Evolutionary conservation across 2,329 filamentous ascomycete genomes (phyloP), one percentile per base, ranked within the genome.

Genomic region (Fusarium mangiferae): DNA sequence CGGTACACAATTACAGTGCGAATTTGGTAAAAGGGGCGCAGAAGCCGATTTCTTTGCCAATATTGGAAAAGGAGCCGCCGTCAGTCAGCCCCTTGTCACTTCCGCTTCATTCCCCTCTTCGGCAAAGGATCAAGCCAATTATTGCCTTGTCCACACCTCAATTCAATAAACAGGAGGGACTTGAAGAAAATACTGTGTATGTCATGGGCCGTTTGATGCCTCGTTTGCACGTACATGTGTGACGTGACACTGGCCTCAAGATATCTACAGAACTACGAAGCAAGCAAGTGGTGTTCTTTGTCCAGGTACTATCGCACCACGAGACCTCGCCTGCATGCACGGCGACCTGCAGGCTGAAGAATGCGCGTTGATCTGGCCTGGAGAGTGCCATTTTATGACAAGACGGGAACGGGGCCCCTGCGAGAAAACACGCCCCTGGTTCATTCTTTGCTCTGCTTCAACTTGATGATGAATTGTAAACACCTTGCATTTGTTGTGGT

Each of bases 241-340:
- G 39, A 35, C 26, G 33, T 38, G 41, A 51, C 38, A 60, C 33
- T 33, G 46, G 42, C 56, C 35, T 28, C 35, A 42, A 41, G 35
- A 48, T 36, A 35, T 33, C 48, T 46, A 49, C 44, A 41, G 28
- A 35, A 41, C 33, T 45, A 33, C 36, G 26, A 58, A 69, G 62
- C 57, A 68, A 69, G 62, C 54, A 68, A 75, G 67, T 45, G 63
- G 46, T 56, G 57, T 44, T 66, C 33, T 45, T 56, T 60, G 70
- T 45, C 39, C n/a, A 44, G 33, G 36, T 61, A 68, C 68, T 68
- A 61, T 61, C 48, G 59, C 69, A 76, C 77, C 79, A 80, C 79
- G 78, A 77, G 79, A 80, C 79, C 77, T 76, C 66, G 70, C 66
- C 77, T 75, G 70, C 74, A 80, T 80, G 79, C 78, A 80, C 72